Base-by-base conservation (phyloP, 2,329 filamentous ascomycete species). In the Ophiostoma fasciatum region DNA sequence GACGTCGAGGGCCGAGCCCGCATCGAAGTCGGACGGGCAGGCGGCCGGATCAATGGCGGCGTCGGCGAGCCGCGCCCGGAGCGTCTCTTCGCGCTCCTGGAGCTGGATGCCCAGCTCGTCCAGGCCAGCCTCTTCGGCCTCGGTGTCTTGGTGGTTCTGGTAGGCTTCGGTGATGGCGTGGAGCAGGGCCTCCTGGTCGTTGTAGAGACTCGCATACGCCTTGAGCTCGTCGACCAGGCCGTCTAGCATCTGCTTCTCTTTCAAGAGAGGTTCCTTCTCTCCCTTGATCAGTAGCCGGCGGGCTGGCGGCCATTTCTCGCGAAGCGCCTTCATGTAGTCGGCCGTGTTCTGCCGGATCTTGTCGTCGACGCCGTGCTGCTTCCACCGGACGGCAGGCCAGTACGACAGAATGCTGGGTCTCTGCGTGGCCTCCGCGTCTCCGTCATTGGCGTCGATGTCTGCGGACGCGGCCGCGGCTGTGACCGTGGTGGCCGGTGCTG, bases 121-220 rank as follows among this genome's bases (percentile, higher is more conserved):
- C 8, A 73, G 51, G 28, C 55, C 59, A 23, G 50, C 47, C 45
- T 74, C 68, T 17, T 69, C 64, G 9, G 64, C 61, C 3, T 65
- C 61, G 1, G 64, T 72, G 32, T 72, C 62, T 12, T 64, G 48
- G 18, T 61, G 61, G 9, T 67, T 59, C 12, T 59, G 60, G 41
- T 71, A 74, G 1, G 63, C 63, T 38, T 65, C 55, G 4, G 59
- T 58, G 33, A 74, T 61, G 34, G 59, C 55, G 31, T 60, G 51
- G 1, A 66, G 55, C 17, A 74, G 49, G 6, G 54, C 48, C 39
- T 72, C 62, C 30, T 60, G 59, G 42, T 63, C 59, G 13, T 51
- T 51, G 28, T 53, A 53, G 11, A 72, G 50, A 3, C 53, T 47
- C 30, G 55, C 53, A 39, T 65, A 66, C 3, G 54, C 52, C 17